Conservation (phyloP, 2,329 filamentous ascomycete species). For the Aureobasidium sp. region DNA sequence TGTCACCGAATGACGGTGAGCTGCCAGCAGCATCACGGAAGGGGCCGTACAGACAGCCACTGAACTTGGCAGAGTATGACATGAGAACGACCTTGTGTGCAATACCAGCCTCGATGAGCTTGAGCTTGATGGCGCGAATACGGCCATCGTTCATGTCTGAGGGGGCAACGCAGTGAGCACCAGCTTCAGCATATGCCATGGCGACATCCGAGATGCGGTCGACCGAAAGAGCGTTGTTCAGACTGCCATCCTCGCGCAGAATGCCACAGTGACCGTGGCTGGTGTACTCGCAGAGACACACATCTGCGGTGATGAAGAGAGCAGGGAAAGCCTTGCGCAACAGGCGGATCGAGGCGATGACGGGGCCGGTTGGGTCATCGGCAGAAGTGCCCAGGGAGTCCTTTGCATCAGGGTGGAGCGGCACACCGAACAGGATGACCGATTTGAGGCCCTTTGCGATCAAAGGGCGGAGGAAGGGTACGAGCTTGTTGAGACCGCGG, state of each 20-base stretch:
- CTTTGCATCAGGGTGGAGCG: constrained; percentile 70
- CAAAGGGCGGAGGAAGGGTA: constrained; percentile 77
- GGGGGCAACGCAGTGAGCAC: constrained; percentile 92
- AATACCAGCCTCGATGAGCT: constrained; percentile 89
- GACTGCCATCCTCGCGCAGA: constrained; percentile 78
- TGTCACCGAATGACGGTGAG: constrained; percentile 82
- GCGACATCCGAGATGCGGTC: constrained; percentile 96
- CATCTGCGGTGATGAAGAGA: constrained; percentile 84
- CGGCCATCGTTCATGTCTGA: constrained; percentile 99
- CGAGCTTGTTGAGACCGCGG: constrained; percentile 75
- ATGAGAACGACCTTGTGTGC: constrained; percentile 87
- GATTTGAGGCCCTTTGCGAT: constrained; percentile 84
- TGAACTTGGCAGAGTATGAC: constrained; percentile 98
- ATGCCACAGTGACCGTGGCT: constrained; percentile 97
- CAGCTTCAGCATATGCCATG: constrained; percentile 90
- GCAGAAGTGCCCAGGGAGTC: constrained; percentile 86
- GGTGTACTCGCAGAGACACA: constrained; percentile 98
- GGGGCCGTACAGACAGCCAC: constrained; percentile 89
- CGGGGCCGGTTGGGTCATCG: constrained; percentile 86
- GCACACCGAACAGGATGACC: constrained; percentile 93
- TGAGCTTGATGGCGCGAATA: constrained; percentile 94
- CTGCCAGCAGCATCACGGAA: constrained; percentile 96
- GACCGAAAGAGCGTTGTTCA: constrained; percentile 90
- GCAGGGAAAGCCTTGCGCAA: constrained; percentile 79
- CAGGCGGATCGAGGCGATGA: constrained; percentile 78